These are phyloP conservation scores for Capronia coronata DNA, from an alignment of 2,329 filamentous ascomycete genomes.

Conservation along the genomic window DNA sequence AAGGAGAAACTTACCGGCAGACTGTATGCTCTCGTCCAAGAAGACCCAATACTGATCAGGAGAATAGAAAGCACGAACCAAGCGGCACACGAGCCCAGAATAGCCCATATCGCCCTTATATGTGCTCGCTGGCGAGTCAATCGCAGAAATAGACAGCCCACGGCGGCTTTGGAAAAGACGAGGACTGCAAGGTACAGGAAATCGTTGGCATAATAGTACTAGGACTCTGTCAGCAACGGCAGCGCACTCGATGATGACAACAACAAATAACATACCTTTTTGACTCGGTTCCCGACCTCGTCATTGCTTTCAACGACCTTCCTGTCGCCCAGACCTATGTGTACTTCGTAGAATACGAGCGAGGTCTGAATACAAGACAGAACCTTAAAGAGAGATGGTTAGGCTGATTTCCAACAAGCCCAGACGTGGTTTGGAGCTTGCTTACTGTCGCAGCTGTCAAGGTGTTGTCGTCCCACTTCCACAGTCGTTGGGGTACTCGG, in stretches of 20 bases:
- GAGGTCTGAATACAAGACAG: constrained; percentile 36
- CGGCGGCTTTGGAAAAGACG: constrained; percentile 41
- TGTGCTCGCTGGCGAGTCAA: constrained; percentile 42
- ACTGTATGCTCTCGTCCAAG: constrained; percentile 28
- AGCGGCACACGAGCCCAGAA: constrained; percentile 34
- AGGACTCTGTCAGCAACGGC: constrained; percentile 29
- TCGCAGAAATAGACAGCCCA: constrained; percentile 41
- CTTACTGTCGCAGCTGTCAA: constrained; percentile 33
- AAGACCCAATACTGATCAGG: constrained; percentile 35
- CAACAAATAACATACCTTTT: constrained; percentile 32
- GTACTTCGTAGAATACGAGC: constrained; percentile 36
- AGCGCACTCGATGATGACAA: background rate
- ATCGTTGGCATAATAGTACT: constrained; percentile 35
- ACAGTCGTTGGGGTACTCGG: constrained; percentile 31
- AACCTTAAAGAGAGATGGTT: too few relatives aligned
- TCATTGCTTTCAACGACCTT: constrained; percentile 25
- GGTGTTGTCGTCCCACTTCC: constrained; percentile 34
- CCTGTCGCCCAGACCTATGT: constrained; percentile 38
- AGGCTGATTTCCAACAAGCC: too few relatives aligned
- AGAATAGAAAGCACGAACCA: constrained; percentile 39
- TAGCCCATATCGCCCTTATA: constrained; percentile 33
- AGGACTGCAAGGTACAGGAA: constrained; percentile 40
- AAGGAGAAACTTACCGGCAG: constrained; percentile 23
- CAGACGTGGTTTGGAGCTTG: background rate
- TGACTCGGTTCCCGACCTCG: constrained; percentile 28